Base-by-base conservation (phyloP, 768 basidiomycete species). In the Thelephora ganbajun region DNA sequence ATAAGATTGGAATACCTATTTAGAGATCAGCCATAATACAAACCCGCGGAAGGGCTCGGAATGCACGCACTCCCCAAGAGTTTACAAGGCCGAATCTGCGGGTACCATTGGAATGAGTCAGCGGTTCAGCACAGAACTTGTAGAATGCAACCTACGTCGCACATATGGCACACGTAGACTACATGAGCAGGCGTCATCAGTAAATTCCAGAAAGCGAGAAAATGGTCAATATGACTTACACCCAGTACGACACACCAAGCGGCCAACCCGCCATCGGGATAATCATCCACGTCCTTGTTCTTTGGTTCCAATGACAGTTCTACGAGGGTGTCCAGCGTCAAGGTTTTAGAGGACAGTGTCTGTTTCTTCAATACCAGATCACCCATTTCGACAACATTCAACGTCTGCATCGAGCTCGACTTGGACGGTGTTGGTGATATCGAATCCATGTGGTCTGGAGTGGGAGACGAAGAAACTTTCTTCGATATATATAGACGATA, bases 1-100 rank as follows among this genome's bases (percentile, higher is more conserved):
- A 56, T 83, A 82, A 5, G 69, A 70, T 68, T 88, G 85, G 57
- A 86, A 86, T 19, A 77, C 26, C 26, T 30, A 30, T 9, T 30
- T 9, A 9, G 26, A 9, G 5, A 9, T 4, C 9, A 4, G 26
- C 9, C 26, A 9, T 30, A 30, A 30, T 9, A 30, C 26, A 4
- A 9, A 30, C 26, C 5, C 4, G 26, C 26, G 9, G 26, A 30
- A 30, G 26, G 26, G 9, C 9, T 4, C 9, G 26, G 26, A 30
- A 30, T 9, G 9, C 26, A 30, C 26, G 26, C 26, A 30, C 83
- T 43, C 84, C 83, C 80, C 81, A 84, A 0, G 79, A 72, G 53
- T 83, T 85, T 2, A 83, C 74, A 50, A 77, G 78, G 22, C 84
- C 84, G 59, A 83, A 78, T 9, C 73, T 75, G 26, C 45, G 19